These are phyloP conservation scores for Sugiyamaella valdiviana DNA, from an alignment of 805 yeast species.

Conservation along the genomic window DNA sequence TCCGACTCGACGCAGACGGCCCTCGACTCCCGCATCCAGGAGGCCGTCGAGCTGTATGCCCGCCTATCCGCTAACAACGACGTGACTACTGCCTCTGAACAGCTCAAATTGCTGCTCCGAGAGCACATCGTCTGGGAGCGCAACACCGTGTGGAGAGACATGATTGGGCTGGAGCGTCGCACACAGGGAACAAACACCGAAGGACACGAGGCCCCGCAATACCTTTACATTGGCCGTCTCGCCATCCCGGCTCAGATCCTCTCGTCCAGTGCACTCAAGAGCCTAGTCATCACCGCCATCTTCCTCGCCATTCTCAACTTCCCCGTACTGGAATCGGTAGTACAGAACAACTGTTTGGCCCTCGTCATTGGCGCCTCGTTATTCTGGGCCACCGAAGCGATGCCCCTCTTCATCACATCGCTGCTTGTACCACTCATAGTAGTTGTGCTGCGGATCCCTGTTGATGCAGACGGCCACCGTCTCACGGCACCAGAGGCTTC, in stretches of 20 bases:
- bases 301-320: conserved; percentile 44
- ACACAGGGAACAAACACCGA: conserved; percentile 56
- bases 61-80: conserved; percentile 39
- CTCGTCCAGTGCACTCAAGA: conserved; percentile 38
- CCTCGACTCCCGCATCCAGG: conserved; percentile 50
- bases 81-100: conserved; percentile 42
- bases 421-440: conserved; percentile 74
- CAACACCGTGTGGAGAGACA: conserved; percentile 95
- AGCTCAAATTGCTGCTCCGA: conserved; percentile 52
- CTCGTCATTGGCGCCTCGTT: conserved; percentile 73
- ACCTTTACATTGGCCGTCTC: conserved; percentile 5
- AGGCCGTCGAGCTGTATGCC: conserved; percentile 51
- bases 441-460: conserved; percentile 61
- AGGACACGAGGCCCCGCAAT: not conserved
- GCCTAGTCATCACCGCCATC: conserved; percentile 42
- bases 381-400: conserved; percentile 93
- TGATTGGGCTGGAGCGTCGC: conserved; percentile 84
- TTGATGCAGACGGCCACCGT: conserved; percentile 52
- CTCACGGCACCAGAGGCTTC: conserved; percentile 67
- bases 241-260: conserved; percentile 34
- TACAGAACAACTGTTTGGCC: conserved; percentile 78
- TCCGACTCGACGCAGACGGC: conserved; percentile 39
- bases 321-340: conserved; percentile 45
- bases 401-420: conserved; percentile 88
- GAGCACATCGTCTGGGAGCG: conserved; percentile 97